Percentiles rank a stretch among this genome's conserved stretches.
phyloP scores from a whole-genome alignment of 176 grass and related monocot species.

The Bolboschoenus planiculmis region DNA sequence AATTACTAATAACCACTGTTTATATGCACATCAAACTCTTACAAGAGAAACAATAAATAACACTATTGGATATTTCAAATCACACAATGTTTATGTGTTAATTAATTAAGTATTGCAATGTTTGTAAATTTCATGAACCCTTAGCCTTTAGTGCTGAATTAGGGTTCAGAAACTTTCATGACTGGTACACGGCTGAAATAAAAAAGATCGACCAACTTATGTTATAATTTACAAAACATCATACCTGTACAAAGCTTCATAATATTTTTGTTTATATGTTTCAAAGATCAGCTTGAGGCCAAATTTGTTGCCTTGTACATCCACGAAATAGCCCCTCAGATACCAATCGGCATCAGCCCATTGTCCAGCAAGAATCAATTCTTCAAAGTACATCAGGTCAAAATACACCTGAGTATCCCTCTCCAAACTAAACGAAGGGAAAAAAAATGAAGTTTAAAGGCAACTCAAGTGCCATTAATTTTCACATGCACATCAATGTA shows the following conservation, averaged over 20 bases:
- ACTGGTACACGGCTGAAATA: neutral
- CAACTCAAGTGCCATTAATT: neutral
- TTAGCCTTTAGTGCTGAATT: no score
- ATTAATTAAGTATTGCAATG: neutral
- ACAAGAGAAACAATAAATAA: no score
- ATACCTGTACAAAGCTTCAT: slow-evolving; percentile 29
- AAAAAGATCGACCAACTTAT: neutral
- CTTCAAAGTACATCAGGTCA: slow-evolving; percentile 26
- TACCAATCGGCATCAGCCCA: slow-evolving; percentile 27
- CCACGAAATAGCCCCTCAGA: slow-evolving; percentile 22
- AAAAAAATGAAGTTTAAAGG: neutral
- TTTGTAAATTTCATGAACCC: no score
- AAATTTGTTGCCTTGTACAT: slow-evolving; percentile 17
- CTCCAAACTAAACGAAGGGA: slow-evolving; percentile 14
- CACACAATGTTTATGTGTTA: neutral
- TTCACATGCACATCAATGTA: neutral
- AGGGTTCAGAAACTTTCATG: no score
- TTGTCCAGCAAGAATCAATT: slow-evolving; percentile 8
- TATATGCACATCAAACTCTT: no score
- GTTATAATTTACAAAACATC: neutral
- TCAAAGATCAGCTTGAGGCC: slow-evolving; percentile 25
- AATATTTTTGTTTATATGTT: slow-evolving; percentile 26
- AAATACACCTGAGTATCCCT: slow-evolving; percentile 29
- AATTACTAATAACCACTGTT: no score
- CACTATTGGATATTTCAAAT: no score